phyloP scores from a whole-genome alignment of 768 basidiomycete species.

The Naganishia vaughanmartiniae region DNA sequence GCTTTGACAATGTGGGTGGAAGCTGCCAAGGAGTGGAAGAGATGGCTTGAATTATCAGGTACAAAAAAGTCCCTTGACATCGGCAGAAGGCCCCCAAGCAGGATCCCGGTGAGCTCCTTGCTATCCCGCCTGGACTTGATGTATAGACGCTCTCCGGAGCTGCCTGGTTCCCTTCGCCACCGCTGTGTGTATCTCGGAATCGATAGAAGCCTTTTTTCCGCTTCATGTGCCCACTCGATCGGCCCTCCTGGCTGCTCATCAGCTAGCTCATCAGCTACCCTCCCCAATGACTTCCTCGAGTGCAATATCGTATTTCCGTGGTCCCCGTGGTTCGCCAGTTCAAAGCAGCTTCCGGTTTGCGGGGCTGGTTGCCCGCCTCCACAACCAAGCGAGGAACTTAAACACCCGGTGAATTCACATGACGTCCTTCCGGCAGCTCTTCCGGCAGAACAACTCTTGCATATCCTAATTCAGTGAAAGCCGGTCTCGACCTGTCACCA shows the following conservation, averaged over 20 bases:
- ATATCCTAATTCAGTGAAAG: too few species aligned
- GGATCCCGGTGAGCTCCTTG: too few species aligned
- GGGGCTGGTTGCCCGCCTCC: neutral
- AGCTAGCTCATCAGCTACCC: too few species aligned
- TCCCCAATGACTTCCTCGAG: neutral
- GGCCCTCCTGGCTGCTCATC: too few species aligned
- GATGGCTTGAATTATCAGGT: neutral
- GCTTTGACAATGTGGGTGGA: neutral
- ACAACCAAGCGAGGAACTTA: neutral
- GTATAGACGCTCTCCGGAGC: too few species aligned
- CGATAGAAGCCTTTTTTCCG: neutral
- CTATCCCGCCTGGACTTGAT: neutral
- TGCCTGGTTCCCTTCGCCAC: neutral
- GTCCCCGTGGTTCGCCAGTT: neutral
- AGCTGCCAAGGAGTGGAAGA: neutral
- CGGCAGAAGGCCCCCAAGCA: neutral
- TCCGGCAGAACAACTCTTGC: neutral
- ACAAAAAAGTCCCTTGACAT: neutral
- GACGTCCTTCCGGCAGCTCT: neutral
- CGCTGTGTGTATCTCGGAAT: neutral
- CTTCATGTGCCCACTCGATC: neutral
- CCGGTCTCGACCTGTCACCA: neutral
- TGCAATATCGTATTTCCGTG: slow-evolving; percentile 5
- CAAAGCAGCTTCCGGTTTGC: neutral
- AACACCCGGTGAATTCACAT: neutral